A percentile compares a stretch with the other conserved stretches of the same genome.
Conservation (phyloP, 75 land plant genomes). For the Gnetum montanum region DNA sequence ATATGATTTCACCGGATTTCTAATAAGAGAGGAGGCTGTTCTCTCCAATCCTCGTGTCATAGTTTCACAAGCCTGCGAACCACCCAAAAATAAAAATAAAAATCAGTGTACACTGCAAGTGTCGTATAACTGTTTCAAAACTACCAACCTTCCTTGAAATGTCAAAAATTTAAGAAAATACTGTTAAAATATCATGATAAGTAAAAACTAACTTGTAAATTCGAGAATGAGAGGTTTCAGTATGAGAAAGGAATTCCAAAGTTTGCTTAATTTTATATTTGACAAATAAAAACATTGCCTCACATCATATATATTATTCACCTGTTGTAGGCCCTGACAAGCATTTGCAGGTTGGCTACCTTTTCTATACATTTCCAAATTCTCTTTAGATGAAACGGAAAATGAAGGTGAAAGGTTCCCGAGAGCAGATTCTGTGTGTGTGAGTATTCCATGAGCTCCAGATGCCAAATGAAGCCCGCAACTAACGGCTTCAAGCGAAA, state of each 20-base stretch:
- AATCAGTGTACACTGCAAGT: too few relatives aligned
- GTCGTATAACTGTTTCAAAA: too few relatives aligned
- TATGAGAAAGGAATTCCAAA: too few relatives aligned
- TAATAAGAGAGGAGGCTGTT: conserved; percentile 63
- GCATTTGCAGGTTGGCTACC: conserved; percentile 64
- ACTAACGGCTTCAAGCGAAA: conserved; percentile 79
- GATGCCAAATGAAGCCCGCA: conserved; percentile 86
- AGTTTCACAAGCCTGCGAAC: conserved; percentile 82
- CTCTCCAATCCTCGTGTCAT: conserved; percentile 59
- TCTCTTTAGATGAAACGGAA: conserved; percentile 12
- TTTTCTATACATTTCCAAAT: conserved; percentile 22
- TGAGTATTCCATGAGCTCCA: conserved; percentile 77
- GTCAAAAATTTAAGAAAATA: too few relatives aligned
- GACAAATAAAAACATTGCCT: too few relatives aligned
- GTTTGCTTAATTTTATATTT: too few relatives aligned
- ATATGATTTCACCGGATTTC: conserved; percentile 60
- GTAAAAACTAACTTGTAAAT: too few relatives aligned
- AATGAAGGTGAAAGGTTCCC: conserved; percentile 28
- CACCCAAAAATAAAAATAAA: background rate
- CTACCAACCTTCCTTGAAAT: too few relatives aligned
- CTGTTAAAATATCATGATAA: too few relatives aligned
- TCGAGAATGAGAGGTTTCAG: too few relatives aligned
- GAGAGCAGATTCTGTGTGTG: conserved; percentile 67
- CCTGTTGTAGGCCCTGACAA: conserved; percentile 77
- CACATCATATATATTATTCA: too few relatives aligned